Base-by-base conservation (phyloP, 345 rosid genomes). In the Hypericum perforatum region DNA sequence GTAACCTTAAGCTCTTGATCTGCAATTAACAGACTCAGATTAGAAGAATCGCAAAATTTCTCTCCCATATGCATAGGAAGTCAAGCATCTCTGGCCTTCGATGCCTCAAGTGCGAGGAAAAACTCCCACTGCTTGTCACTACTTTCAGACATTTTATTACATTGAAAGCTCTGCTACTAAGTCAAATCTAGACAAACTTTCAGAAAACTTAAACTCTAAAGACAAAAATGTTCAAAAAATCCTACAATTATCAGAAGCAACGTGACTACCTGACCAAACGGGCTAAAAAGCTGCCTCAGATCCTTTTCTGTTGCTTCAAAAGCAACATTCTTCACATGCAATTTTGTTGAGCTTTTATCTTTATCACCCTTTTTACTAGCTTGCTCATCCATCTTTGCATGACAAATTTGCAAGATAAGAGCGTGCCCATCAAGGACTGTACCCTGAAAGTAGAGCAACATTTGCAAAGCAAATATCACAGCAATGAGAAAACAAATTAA, bases 231-330 rank as follows among this genome's bases (percentile, higher is more conserved):
- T 22, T 1, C 1, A 22, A 22, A 22, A 22, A 1, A 22, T 22
- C 32, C 32, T 22, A 22, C 32, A 22, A 22, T 22, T 22, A 1
- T 22, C 32, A 22, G 32, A 55, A 16, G 57, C 22, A 49, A 60
- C 38, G 40, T 48, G 48, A 9, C 47, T 62, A 85, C 98, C 98
- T 88, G 94, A 65, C 97, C 98, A 57, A 88, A 88, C 49, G 98
- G 89, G 70, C 91, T 78, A 71, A 88, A 88, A 16, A 92, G 76
- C 73, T 83, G 95, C 70, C 79, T 78, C 46, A 92, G 73, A 68
- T 92, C 98, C 60, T 85, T 88, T 70, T 80, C 72, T 6, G 97
- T 92, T 53, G 98, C 97, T 69, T 92, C 95, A 53, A 92, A 92
- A 60, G 98, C 94, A 53, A 92, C 91, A 66, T 92, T 88, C 70